Evolutionary conservation across 2,329 filamentous ascomycete genomes (phyloP), one percentile per base, ranked within the genome.

Genomic region (Chaetomiaceae sp.): DNA sequence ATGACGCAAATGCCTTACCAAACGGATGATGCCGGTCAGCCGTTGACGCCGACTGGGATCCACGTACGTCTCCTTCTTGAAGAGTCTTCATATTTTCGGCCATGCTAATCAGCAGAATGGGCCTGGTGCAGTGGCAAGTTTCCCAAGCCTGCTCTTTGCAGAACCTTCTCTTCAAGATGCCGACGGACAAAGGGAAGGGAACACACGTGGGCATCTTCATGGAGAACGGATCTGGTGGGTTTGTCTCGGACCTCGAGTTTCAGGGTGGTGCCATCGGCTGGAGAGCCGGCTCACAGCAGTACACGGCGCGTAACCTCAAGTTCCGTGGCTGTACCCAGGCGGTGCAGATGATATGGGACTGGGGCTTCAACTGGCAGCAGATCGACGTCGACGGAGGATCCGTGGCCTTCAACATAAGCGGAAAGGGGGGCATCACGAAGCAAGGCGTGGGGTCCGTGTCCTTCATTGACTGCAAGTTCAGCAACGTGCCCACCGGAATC

Each of bases 301-400:
- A n/a, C 31, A 48, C 46, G 5, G 46, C 38, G 1, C 20, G 10
- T 5, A n/a, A 16, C 9, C 31, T 87, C 43, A 76, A 73, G 6
- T 87, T 87, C 70, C 79, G 79, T 54, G 70, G 73, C 61, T 82
- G 80, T 64, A 71, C 78, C 53, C 86, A 81, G 7, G 81, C 78
- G 35, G 77, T 87, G 39, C 79, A 76, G 62, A 78, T 85, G 68
- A 78, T 83, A 54, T 88, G 85, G 85, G 78, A 85, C 66, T 89
- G 85, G 85, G 78, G 78, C 20, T 88, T 23, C 14, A 35, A 27
- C 81, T 79, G 81, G 77, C 14, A 76, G 63, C 74, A 79, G 60
- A 80, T 78, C 56, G 68, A 69, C 4, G 71, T 79, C 44, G 82
- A 30, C 13, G 35, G 33, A 23, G 17, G 33, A 5, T 8, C 12